Conservation (phyloP, 2,329 filamentous ascomycete species). For the Pezicula rhizophila region DNA sequence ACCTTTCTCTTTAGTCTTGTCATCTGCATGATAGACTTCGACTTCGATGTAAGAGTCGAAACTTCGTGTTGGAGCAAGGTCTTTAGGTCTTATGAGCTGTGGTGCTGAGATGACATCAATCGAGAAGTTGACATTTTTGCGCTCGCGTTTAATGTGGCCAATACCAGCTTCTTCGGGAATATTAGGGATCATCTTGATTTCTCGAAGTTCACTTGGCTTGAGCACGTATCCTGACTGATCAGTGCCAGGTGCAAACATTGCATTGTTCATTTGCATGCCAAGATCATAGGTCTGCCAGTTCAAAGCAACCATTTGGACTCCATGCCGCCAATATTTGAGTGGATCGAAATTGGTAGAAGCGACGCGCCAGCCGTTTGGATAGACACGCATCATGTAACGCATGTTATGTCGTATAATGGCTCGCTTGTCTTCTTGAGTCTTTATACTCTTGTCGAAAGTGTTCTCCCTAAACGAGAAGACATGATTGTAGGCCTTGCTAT, state of each 20-base stretch:
- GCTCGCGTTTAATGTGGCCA: constrained; percentile 66
- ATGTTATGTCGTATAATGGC: constrained; percentile 85
- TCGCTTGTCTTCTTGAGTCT: constrained; percentile 68
- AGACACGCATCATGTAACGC: constrained; percentile 86
- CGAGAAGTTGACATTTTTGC: constrained; percentile 76
- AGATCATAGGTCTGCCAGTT: constrained; percentile 99
- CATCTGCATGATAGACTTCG: constrained; percentile 89
- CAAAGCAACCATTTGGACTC: too few species aligned
- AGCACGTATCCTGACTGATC: constrained; percentile 89
- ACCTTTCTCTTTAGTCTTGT: constrained; percentile 82
- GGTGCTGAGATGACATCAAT: constrained; percentile 91
- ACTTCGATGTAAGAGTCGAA: constrained; percentile 94
- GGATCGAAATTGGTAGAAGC: constrained; percentile 93
- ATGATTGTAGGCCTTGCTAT: constrained; percentile 86
- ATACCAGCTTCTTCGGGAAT: constrained; percentile 40
- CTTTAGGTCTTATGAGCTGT: constrained; percentile 79
- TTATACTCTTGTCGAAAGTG: constrained; percentile 75
- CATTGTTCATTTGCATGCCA: constrained; percentile 92
- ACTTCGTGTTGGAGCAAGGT: constrained; percentile 63
- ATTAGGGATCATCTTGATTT: constrained; percentile 55
- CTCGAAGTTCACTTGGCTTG: constrained; percentile 81
- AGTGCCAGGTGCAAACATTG: constrained; percentile 88
- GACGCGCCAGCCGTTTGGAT: constrained; percentile 76
- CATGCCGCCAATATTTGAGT: constrained; percentile 85
- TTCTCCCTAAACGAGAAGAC: constrained; percentile 92